These are phyloP conservation scores for Acmispon strigosus DNA, from an alignment of 306 rosid species.

Conservation along the genomic window DNA sequence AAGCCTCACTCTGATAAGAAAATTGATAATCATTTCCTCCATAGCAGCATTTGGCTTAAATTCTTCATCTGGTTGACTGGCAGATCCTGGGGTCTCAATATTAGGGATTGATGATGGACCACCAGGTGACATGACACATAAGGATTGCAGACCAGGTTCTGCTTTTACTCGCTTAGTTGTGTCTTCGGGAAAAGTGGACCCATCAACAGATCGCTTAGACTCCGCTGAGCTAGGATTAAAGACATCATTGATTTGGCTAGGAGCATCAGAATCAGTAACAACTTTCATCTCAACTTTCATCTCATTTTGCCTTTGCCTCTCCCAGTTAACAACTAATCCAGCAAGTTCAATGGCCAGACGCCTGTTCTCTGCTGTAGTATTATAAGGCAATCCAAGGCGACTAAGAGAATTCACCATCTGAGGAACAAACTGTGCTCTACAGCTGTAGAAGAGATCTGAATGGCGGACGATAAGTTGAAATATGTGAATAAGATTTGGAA, in stretches of 20 bases:
- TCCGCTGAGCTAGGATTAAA: constrained; percentile 68
- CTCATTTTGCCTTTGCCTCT: constrained; percentile 91
- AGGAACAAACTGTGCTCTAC: constrained; percentile 99
- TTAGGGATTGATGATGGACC: constrained; percentile 90
- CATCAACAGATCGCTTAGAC: constrained; percentile 76
- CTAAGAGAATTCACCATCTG: constrained; percentile 99
- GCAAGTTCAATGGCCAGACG: constrained; percentile 99
- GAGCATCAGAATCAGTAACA: constrained; percentile 61
- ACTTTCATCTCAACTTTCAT: constrained; percentile 83
- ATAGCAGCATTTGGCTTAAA: constrained; percentile 99
- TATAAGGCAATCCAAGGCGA: constrained; percentile 94
- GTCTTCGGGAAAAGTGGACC: constrained; percentile 83
- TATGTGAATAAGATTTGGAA: constrained; percentile 96
- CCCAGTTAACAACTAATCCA: constrained; percentile 99
- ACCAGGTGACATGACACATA: constrained; percentile 94
- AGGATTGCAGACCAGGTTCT: constrained; percentile 91
- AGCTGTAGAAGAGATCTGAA: constrained; percentile 95
- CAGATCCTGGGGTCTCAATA: constrained; percentile 91
- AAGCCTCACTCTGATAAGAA: constrained; percentile 84
- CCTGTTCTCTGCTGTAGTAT: constrained; percentile 90
- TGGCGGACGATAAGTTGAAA: constrained; percentile 98
- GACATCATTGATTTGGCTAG: constrained; percentile 59
- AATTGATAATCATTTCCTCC: constrained; percentile 99
- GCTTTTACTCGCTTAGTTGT: constrained; percentile 87
- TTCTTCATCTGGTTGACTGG: constrained; percentile 95